Evolutionary conservation across 306 rosid species (phyloP).

Genomic region (Quercus suber): DNA sequence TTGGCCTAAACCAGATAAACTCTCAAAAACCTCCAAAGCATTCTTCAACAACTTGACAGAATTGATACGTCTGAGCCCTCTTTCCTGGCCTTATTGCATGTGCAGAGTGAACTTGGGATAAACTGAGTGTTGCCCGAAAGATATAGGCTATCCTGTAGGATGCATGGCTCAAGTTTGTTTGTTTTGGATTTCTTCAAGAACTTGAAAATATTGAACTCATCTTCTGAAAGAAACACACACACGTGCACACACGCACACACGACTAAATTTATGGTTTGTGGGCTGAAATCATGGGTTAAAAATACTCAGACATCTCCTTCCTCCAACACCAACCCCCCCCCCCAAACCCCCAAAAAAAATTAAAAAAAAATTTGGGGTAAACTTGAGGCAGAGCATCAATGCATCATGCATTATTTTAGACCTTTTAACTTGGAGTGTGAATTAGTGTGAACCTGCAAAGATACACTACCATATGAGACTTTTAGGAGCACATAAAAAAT

Average conservation of each 20-base stretch:
- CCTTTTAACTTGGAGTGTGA: background rate
- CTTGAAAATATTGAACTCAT: background rate
- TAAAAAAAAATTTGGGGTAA: background rate
- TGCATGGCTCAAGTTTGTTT: background rate
- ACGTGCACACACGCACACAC: rapidly evolving
- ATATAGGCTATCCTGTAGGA: background rate
- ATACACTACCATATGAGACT: background rate
- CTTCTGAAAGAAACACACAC: background rate
- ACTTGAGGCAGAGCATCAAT: background rate
- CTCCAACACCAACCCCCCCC: too few species aligned
- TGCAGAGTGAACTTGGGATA: background rate
- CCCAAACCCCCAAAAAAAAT: rapidly evolving
- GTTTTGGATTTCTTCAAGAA: background rate
- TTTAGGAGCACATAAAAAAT: background rate
- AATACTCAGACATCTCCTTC: too few species aligned
- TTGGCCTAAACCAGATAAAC: too few species aligned
- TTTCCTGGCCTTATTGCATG: background rate
- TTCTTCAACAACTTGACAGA: too few species aligned
- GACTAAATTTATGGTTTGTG: too few species aligned
- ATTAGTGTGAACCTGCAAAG: background rate
- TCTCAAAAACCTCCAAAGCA: too few species aligned
- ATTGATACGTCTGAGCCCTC: too few species aligned
- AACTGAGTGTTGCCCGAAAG: background rate
- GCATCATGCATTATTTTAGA: too few species aligned
- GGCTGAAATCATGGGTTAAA: too few species aligned